Conservation (phyloP, 2,329 filamentous ascomycete genomes). For the Dothiorella sarmentorum region DNA sequence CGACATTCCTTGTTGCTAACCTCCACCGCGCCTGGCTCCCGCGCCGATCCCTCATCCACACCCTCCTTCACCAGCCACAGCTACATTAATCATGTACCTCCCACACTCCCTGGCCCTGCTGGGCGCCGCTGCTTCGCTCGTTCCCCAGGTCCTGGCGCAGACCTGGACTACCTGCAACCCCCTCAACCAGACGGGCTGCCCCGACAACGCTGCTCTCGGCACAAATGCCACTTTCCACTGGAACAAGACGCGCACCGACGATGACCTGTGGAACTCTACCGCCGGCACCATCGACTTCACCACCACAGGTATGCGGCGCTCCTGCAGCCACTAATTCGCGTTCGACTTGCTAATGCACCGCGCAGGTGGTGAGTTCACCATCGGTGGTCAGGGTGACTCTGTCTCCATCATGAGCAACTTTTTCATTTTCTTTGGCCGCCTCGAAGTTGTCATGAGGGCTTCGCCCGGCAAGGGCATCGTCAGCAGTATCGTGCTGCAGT, state of each 20-base stretch:
- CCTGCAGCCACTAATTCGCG: not conserved
- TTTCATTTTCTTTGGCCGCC: slow-evolving; percentile 54
- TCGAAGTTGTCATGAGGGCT: slow-evolving; percentile 47
- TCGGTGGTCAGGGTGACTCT: slow-evolving; percentile 67
- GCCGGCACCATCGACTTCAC: slow-evolving; percentile 63
- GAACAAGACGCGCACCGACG: slow-evolving; percentile 47
- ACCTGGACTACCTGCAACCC: slow-evolving; percentile 78
- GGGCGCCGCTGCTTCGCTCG: slow-evolving; percentile 34
- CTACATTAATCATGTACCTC: slow-evolving; percentile 14
- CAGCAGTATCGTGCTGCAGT: slow-evolving; percentile 49
- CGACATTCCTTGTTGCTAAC: slow-evolving; percentile 4
- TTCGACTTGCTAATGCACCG: not conserved
- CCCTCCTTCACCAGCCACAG: slow-evolving; percentile 12
- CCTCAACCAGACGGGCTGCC: slow-evolving; percentile 63
- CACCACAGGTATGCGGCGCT: slow-evolving; percentile 36
- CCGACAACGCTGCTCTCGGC: slow-evolving; percentile 67
- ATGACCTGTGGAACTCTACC: slow-evolving; percentile 61
- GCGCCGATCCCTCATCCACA: slow-evolving; percentile 7
- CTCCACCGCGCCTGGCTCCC: slow-evolving; percentile 5
- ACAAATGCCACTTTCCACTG: slow-evolving; percentile 52
- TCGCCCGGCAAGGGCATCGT: slow-evolving; percentile 50
- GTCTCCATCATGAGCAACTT: slow-evolving; percentile 67
- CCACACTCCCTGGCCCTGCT: slow-evolving; percentile 30
- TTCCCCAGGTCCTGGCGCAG: slow-evolving; percentile 60
- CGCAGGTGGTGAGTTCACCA: slow-evolving; percentile 67